phyloP scores from a whole-genome alignment of 2,329 filamentous ascomycete species.

The Ceratocystis harringtonii region DNA sequence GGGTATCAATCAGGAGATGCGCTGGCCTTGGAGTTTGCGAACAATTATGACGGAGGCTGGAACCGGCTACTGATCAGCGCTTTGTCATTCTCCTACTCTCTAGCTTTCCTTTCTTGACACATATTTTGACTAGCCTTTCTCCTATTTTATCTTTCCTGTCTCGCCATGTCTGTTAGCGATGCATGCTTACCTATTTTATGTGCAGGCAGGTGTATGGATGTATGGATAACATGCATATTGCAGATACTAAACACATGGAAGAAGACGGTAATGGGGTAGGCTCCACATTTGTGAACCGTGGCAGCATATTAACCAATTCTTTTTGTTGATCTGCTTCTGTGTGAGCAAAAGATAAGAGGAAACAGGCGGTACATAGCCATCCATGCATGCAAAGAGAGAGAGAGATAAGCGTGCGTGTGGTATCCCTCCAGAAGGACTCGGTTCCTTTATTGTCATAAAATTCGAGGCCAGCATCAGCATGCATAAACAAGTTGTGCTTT shows the following conservation, averaged over 20 bases:
- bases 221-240: neutral
- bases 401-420: neutral
- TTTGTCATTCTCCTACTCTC: neutral
- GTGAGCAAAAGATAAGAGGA: neutral
- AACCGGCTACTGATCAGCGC: neutral
- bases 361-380: neutral
- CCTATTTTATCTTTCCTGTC: neutral
- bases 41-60: too few relatives aligned
- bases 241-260: neutral
- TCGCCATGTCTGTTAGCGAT: neutral
- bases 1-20: neutral
- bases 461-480: constrained; percentile 1
- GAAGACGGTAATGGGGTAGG: neutral
- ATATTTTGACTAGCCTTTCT: neutral
- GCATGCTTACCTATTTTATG: neutral
- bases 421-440: neutral
- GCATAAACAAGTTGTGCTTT: neutral
- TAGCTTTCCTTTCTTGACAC: neutral
- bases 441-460: neutral
- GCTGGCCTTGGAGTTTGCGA: neutral
- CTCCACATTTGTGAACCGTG: constrained; percentile 7
- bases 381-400: too few relatives aligned
- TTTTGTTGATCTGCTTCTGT: neutral
- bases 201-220: neutral
- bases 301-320: constrained; percentile 11